These are phyloP conservation scores for Elaeis guineensis DNA, from an alignment of 176 grass and related monocot genomes.

Conservation along the genomic window DNA sequence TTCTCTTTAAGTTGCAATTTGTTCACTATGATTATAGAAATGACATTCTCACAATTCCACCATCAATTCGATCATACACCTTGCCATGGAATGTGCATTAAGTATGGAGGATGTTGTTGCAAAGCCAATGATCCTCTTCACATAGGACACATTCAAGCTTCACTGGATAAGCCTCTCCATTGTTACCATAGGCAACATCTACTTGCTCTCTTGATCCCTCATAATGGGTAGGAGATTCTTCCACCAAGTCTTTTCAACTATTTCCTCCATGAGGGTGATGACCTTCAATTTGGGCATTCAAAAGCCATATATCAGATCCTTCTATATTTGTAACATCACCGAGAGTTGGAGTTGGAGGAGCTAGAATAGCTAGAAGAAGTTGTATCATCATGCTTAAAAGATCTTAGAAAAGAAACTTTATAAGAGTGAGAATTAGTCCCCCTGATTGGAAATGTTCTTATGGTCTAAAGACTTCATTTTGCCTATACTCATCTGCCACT, in stretches of 20 bases:
- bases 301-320: background rate
- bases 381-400: no score
- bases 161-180: background rate
- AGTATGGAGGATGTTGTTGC: background rate
- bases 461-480: no score
- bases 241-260: background rate
- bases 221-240: background rate
- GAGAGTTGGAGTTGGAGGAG: no score
- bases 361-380: no score
- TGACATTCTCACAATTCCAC: background rate
- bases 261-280: background rate
- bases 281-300: background rate
- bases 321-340: no score
- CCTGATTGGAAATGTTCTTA: no score
- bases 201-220: background rate
- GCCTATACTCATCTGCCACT: no score
- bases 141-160: background rate
- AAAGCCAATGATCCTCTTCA: background rate
- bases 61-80: background rate
- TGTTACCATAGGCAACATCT: background rate
- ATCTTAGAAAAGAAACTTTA: no score
- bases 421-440: no score
- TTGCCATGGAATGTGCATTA: no score
- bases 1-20: background rate
- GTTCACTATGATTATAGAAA: background rate